phyloP scores from a whole-genome alignment of 139 green algal species.

The Coccomyxa sp. region DNA sequence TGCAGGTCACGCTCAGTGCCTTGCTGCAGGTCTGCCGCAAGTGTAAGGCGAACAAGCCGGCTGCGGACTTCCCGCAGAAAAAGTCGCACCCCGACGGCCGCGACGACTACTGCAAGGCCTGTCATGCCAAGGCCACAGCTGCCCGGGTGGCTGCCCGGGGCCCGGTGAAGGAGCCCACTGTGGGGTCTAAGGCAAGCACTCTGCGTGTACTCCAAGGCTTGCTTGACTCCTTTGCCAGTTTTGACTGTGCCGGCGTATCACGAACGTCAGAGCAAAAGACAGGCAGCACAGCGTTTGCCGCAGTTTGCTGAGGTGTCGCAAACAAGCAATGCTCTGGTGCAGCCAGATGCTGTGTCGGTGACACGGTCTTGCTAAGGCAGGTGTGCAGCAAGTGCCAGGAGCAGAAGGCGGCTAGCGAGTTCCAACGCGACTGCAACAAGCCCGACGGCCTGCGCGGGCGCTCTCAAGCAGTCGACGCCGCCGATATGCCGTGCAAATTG shows the following conservation, averaged over 20 bases:
- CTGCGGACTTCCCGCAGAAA: neutral
- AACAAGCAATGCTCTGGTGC: neutral
- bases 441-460: neutral
- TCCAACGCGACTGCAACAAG: neutral
- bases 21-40: constrained; percentile 6
- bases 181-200: neutral
- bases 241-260: neutral
- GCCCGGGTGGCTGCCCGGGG: neutral
- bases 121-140: neutral
- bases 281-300: too few species aligned
- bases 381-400: too few species aligned
- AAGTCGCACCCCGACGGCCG: neutral
- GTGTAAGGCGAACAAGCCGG: neutral
- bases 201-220: neutral
- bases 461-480: neutral
- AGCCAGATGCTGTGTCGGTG: neutral
- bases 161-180: neutral
- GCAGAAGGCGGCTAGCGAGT: too few species aligned
- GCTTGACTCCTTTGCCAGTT: neutral
- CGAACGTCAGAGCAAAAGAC: neutral
- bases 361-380: neutral
- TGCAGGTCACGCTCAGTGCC: neutral
- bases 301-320: neutral
- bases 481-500: neutral
- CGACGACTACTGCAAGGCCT: constrained; percentile 10